Percentiles rank a stretch among this genome's conserved stretches.
These are phyloP conservation scores for Viola pubescens DNA, from an alignment of 441 rosid genomes.

Conservation along the genomic window DNA sequence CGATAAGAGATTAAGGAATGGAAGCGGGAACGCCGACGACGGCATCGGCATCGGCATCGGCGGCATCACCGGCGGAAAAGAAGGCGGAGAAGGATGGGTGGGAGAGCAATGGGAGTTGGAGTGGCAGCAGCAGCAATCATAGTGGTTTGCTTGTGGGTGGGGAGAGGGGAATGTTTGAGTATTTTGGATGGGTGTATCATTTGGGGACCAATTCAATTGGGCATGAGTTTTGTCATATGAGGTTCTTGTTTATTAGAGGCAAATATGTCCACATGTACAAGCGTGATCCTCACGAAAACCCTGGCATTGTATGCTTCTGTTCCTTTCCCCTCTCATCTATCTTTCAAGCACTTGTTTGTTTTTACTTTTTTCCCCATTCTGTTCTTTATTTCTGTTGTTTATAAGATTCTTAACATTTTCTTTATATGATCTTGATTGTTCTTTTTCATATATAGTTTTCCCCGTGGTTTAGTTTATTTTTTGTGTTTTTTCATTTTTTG, in stretches of 20 bases:
- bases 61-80: conserved; percentile 4
- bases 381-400: not conserved
- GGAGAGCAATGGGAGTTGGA: conserved; percentile 8
- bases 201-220: conserved; percentile 76
- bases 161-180: conserved; percentile 45
- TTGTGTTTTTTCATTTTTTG: not conserved
- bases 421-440: not conserved
- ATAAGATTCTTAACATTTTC: not conserved
- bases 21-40: conserved; percentile 21
- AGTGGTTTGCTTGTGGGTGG: conserved; percentile 10
- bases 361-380: not conserved
- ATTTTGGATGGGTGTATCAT: conserved; percentile 83
- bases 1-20: not conserved
- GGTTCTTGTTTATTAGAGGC: conserved; percentile 62
- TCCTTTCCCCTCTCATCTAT: not conserved
- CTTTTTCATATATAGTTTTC: not conserved
- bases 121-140: not conserved
- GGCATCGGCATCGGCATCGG: conserved; percentile 17
- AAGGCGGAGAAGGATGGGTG: not conserved
- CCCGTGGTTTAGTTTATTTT: not conserved
- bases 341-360: not conserved
- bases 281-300: conserved; percentile 81
- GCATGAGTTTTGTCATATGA: conserved; percentile 61
- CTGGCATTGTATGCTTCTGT: conserved; percentile 55
- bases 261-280: conserved; percentile 85